phyloP scores from a whole-genome alignment of 129 eudicot genomes.

The Ambrosia trifida region DNA sequence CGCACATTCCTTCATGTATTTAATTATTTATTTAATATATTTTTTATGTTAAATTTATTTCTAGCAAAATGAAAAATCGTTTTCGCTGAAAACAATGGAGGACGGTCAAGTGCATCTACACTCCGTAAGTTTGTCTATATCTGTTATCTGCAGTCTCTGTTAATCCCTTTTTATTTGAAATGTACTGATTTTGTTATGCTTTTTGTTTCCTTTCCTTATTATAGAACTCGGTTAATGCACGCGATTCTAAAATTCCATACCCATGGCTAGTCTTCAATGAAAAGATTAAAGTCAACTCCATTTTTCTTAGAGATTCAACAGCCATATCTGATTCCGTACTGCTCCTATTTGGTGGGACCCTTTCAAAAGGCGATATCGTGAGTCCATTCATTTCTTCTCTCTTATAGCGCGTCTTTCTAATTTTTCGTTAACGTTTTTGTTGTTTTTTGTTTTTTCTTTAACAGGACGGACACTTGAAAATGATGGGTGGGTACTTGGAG shows the following conservation, averaged over 20 bases:
- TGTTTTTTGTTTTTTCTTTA: neutral
- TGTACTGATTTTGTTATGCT: conserved; percentile 7
- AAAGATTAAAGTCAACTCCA: conserved; percentile 88
- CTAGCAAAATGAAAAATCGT: conserved; percentile 91
- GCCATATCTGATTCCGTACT: conserved; percentile 87
- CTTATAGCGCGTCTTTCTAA: neutral
- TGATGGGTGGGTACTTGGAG: conserved; percentile 96
- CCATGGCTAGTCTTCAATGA: conserved; percentile 98
- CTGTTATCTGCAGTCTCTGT: neutral
- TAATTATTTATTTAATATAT: conserved; percentile 13
- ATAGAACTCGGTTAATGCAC: conserved; percentile 93
- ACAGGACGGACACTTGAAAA: conserved; percentile 87
- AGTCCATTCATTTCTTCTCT: conserved; percentile 30
- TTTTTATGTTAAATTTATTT: conserved; percentile 16
- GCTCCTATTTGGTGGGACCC: conserved; percentile 85
- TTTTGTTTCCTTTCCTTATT: conserved; percentile 14
- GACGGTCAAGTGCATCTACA: conserved; percentile 84
- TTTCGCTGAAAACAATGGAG: conserved; percentile 90
- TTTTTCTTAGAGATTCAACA: conserved; percentile 90
- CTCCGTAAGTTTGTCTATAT: conserved; percentile 53
- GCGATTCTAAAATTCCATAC: conserved; percentile 71
- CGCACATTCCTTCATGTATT: neutral
- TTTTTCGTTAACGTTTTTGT: neutral
- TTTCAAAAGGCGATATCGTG: conserved; percentile 67
- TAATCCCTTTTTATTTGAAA: neutral